Evolutionary conservation across 768 basidiomycete genomes (phyloP).

Genomic region (Stropharia rugosoannulata): DNA sequence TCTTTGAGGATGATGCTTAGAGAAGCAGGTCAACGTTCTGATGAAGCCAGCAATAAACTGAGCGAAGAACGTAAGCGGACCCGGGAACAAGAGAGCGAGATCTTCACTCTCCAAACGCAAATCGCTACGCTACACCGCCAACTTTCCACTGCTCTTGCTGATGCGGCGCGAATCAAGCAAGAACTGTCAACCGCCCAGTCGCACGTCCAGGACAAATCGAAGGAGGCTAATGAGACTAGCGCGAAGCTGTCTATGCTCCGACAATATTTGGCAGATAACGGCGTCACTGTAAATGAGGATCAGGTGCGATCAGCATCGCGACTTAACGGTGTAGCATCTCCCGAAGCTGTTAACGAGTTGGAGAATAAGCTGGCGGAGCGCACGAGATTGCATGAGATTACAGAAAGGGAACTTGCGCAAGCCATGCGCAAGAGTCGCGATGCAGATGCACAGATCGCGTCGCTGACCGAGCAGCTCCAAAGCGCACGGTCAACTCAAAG

Average conservation of each 20-base stretch:
- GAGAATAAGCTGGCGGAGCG: conserved; percentile 78
- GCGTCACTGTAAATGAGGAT: conserved; percentile 76
- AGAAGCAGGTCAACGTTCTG: conserved; percentile 70
- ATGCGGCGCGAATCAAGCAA: conserved; percentile 68
- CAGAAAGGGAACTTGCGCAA: conserved; percentile 74
- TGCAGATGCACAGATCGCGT: conserved; percentile 65
- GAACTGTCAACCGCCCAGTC: conserved; percentile 67
- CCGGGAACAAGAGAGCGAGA: conserved; percentile 64
- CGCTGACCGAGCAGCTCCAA: conserved; percentile 67
- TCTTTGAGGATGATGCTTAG: conserved; percentile 80
- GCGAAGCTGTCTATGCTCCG: conserved; percentile 79
- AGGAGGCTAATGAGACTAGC: conserved; percentile 66
- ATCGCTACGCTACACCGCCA: conserved; percentile 73
- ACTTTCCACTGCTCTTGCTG: conserved; percentile 64
- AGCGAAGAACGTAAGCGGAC: conserved; percentile 64
- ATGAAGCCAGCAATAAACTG: conserved; percentile 66
- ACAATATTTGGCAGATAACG: conserved; percentile 86
- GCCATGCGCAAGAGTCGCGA: conserved; percentile 69
- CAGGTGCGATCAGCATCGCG: conserved; percentile 49
- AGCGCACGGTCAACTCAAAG: conserved; percentile 59
- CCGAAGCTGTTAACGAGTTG: conserved; percentile 60
- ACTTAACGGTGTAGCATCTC: conserved; percentile 36
- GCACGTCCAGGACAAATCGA: conserved; percentile 59
- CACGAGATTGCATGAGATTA: conserved; percentile 66
- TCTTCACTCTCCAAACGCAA: conserved; percentile 67